Base-by-base conservation (phyloP, 2,329 filamentous ascomycete genomes). In the Aspergillus proliferans region DNA sequence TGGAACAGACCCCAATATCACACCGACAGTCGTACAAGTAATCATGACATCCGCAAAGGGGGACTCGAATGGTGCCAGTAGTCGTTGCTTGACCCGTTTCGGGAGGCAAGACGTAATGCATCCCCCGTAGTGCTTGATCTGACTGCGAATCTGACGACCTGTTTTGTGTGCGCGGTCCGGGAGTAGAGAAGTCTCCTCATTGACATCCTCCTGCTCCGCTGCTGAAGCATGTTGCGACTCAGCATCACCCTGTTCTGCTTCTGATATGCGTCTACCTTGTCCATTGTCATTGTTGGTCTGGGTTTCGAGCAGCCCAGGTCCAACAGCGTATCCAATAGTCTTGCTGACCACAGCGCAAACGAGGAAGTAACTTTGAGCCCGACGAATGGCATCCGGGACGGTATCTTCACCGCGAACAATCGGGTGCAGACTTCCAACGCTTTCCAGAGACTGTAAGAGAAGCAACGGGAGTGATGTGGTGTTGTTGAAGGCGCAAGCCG, bases 321-420 rank as follows among this genome's bases (percentile, higher is more conserved):
- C 83, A 3, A 86, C 68, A 0, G 80, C 80, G 61, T 86, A 86
- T 0, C 82, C 85, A 50, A 86, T 65, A 46, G 77, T 80, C 58
- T 82, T 84, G 39, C 76, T 77, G 8, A 86, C 72, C 47, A 84
- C 84, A 3, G 82, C 77, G 54, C 82, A 85, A 50, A 86, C 77
- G 3, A 86, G 67, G 58, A 86, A 85, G 62, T 84, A 86, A 12
- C 79, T 80, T 59, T 84, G 81, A 6, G 82, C 82, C 8, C 83
- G 72, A 47, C 79, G 74, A 10, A 85, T 69, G 0, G 79, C 80
- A 3, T 70, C 68, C 2, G 65, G 56, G 2, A 68, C 63, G 2
- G 71, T 62, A 54, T 77, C 70, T 63, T 74, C 57, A 56, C 75
- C 55, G 51, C 66, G 52, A 51, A 75, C 62, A 15, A 85, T 69